Evolutionary conservation across 768 basidiomycete genomes (phyloP).

Genomic region (Panus rudis): DNA sequence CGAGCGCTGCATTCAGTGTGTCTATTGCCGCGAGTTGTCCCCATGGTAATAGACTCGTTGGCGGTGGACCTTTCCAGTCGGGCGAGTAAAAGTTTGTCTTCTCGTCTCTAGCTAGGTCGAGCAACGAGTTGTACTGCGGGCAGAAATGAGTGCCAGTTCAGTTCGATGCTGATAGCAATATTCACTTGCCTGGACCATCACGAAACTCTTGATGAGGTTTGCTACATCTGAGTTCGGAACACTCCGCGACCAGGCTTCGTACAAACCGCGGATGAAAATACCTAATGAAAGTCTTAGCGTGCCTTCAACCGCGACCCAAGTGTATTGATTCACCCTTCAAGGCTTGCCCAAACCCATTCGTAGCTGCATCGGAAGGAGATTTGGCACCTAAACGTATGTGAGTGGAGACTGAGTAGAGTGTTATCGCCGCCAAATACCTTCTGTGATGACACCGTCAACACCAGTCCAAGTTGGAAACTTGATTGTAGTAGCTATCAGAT

Average conservation of each 20-base stretch:
- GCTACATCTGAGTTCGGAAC: background rate
- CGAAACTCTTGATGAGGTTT: background rate
- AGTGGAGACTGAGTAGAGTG: background rate
- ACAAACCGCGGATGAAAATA: background rate
- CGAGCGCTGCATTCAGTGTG: background rate
- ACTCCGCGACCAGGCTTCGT: background rate
- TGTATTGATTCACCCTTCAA: background rate
- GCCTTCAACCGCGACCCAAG: background rate
- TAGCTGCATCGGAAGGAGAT: background rate
- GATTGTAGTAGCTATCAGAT: slow-evolving; percentile 1
- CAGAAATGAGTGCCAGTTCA: background rate
- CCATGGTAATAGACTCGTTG: background rate
- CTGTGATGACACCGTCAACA: slow-evolving; percentile 1
- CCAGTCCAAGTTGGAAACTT: background rate
- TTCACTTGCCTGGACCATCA: background rate
- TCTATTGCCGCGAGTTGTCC: slow-evolving; percentile 3
- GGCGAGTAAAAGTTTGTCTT: background rate
- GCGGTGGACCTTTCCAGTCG: background rate
- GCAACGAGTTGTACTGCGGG: background rate
- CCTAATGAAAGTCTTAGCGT: background rate
- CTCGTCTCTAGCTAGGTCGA: background rate
- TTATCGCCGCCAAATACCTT: background rate
- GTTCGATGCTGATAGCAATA: background rate
- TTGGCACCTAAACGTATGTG: background rate
- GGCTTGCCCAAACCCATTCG: background rate